Evolutionary conservation across 139 green algal genomes (phyloP), one percentile per base, ranked within the genome.

Genomic region (Tetradesmus obliquus): DNA sequence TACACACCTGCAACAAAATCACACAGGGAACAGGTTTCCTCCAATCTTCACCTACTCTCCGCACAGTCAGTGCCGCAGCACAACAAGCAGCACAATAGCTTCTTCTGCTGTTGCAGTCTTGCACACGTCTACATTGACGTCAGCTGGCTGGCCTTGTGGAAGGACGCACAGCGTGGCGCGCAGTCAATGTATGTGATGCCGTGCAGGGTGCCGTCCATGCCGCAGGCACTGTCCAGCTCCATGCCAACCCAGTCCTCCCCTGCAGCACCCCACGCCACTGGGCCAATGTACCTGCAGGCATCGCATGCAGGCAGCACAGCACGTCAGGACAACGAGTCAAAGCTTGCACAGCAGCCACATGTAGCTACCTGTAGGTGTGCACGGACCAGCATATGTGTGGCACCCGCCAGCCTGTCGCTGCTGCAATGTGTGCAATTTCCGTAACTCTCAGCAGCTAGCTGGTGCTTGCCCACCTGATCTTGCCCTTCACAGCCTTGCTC

Each of bases 251-350:
- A 91, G 76, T 87, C 58, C 17, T 79, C 17, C 1, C 79, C 79
- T 62, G 88, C 72, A 55, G 55, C 22, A 58, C 66, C 88, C 88
- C 88, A 91, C 15, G 76, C 76, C 32, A 91, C 88, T 32, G 88
- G 88, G 22, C 88, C 88, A 20, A 91, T 54, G 55, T 86, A 91
- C 87, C 87, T 91, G 55, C 54, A 91, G 20, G 81, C 32, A 24
- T 19, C n/a, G 17, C 66, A 24, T 19, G 5, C 66, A 76, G 13
- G 3, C 76, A 82, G 22, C 3, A 4, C 9, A 62, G 10, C 53
- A 86, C 2, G 3, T 51, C 53, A 58, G 53, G 9, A 58, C 69
- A 79, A 19, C 69, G 15, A 79, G 17, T 79, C 15, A n/a, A 19
- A 19, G 69, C 32, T 45, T 45, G 32, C 32, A 45, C 32, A 45